Evolutionary conservation across 768 basidiomycete genomes (phyloP).

Genomic region (Russula sp.): DNA sequence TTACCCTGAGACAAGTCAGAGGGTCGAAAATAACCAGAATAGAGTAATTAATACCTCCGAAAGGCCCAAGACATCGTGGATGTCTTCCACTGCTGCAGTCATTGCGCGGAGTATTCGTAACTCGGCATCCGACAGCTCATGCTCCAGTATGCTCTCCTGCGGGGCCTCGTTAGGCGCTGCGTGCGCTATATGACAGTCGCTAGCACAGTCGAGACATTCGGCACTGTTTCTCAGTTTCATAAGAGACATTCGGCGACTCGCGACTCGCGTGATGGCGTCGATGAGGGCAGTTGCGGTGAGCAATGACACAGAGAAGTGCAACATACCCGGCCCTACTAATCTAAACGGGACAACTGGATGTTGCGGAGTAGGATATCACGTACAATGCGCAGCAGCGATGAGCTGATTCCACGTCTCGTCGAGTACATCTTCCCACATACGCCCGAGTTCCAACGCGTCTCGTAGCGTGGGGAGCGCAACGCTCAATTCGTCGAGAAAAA

Average conservation of each 20-base stretch:
- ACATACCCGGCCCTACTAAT: constrained; percentile 12
- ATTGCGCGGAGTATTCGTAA: neutral
- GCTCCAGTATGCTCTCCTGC: neutral
- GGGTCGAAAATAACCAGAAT: neutral
- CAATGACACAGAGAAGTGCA: constrained; percentile 15
- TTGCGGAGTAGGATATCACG: neutral
- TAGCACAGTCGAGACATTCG: neutral
- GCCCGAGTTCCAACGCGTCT: neutral
- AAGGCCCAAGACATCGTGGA: constrained; percentile 9
- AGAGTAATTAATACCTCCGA: neutral
- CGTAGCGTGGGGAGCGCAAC: constrained; percentile 15
- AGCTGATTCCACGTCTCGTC: constrained; percentile 16
- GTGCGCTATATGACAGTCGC: neutral
- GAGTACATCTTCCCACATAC: constrained; percentile 8
- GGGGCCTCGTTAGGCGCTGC: neutral
- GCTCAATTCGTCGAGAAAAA: constrained; percentile 13
- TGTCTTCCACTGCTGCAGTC: constrained; percentile 3
- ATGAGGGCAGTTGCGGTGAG: constrained; percentile 20
- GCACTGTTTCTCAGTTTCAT: neutral
- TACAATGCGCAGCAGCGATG: constrained; percentile 14
- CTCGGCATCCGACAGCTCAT: neutral
- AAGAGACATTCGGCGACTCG: neutral
- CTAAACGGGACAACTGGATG: neutral
- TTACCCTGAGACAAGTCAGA: neutral
- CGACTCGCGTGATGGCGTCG: constrained; percentile 6